A percentile compares a stretch with the other conserved stretches of the same genome.
phyloP scores from a whole-genome alignment of 208 protist genomes.

The Trypanosoma brucei region DNA sequence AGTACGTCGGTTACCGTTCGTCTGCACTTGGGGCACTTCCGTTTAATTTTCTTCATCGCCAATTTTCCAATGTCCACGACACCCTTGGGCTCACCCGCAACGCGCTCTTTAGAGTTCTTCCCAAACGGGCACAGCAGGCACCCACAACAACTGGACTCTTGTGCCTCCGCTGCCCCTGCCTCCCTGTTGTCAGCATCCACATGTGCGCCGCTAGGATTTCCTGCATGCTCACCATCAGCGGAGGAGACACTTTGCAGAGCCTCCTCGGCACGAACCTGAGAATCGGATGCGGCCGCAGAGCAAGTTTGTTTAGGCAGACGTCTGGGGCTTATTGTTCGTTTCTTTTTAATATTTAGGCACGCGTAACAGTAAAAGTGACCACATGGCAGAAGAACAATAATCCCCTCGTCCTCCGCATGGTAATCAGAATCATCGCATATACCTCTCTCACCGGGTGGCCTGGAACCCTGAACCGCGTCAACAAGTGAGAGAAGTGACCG shows the following conservation, averaged over 20 bases:
- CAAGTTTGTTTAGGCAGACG: neutral
- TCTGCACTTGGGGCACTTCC: conserved; percentile 30
- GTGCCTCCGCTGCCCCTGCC: neutral
- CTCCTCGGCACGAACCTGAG: neutral
- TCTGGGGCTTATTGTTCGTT: neutral
- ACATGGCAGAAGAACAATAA: conserved; percentile 36
- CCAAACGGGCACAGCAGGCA: conserved; percentile 8
- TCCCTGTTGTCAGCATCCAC: neutral
- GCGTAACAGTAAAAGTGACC: conserved; percentile 26
- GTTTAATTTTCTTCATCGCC: conserved; percentile 22
- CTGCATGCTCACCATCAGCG: too few relatives aligned
- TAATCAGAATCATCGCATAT: neutral
- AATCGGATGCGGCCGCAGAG: neutral
- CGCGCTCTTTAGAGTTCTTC: neutral
- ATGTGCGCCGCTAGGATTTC: neutral
- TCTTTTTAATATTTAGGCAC: neutral
- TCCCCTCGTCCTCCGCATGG: conserved; percentile 19
- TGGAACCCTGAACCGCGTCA: conserved; percentile 13
- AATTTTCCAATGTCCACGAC: conserved; percentile 5
- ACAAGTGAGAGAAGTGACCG: conserved; percentile 6
- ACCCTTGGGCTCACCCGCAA: neutral
- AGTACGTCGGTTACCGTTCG: conserved; percentile 21
- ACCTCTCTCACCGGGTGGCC: neutral
- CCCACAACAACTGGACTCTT: neutral
- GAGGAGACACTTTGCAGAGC: too few relatives aligned